These are phyloP conservation scores for Candida labiduridarum DNA, from an alignment of 1,139 yeast species.

Conservation along the genomic window DNA sequence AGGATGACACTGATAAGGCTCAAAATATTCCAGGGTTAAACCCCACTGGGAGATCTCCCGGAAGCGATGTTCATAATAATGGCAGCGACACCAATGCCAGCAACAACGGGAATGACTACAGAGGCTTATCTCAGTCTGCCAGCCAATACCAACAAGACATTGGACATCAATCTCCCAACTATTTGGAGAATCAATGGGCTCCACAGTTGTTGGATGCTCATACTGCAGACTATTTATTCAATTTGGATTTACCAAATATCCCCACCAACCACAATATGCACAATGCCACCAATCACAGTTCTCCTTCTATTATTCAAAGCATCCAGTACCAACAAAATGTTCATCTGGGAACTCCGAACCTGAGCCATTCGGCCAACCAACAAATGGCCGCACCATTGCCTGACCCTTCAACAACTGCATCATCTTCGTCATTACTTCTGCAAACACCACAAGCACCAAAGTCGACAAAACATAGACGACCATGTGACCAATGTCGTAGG, in stretches of 20 bases:
- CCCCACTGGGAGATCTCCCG: not conserved
- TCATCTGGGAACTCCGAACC: slow-evolving; percentile 7
- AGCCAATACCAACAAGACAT: not conserved
- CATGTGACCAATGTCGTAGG: slow-evolving; percentile 73
- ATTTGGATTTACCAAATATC: slow-evolving; percentile 24
- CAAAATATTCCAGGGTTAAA: not conserved
- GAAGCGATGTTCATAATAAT: not conserved
- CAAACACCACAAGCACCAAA: slow-evolving; percentile 12
- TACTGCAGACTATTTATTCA: slow-evolving; percentile 37
- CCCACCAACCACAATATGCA: slow-evolving; percentile 3
- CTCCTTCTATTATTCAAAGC: slow-evolving; percentile 28
- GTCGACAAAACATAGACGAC: slow-evolving; percentile 38
- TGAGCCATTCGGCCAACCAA: not conserved
- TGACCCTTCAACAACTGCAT: slow-evolving; percentile 5
- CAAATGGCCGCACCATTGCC: not conserved
- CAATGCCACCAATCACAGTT: slow-evolving; percentile 15
- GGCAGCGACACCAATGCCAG: not conserved
- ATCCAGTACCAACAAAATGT: slow-evolving; percentile 39
- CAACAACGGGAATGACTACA: not conserved
- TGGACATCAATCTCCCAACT: slow-evolving; percentile 30
- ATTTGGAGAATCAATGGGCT: slow-evolving; percentile 33
- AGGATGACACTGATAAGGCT: not conserved
- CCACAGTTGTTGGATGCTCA: slow-evolving; percentile 28
- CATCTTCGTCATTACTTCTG: slow-evolving; percentile 8
- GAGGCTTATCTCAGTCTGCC: not conserved